Conservation (phyloP, 345 rosid genomes). For the Clausena lansium region DNA sequence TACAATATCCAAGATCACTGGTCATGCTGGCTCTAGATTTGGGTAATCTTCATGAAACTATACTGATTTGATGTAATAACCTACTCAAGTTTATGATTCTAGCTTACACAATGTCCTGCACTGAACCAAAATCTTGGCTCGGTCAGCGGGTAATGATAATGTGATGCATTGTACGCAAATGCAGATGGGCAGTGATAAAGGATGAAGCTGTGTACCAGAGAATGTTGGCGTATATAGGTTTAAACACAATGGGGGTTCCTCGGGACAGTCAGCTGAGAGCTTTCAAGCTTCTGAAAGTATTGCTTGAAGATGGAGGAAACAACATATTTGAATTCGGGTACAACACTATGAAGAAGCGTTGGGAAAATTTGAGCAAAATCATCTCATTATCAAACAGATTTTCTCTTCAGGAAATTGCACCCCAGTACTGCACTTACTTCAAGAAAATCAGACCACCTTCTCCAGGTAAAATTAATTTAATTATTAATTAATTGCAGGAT, state of each 20-base stretch:
- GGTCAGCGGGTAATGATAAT: background rate
- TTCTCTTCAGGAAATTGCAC: constrained; percentile 38
- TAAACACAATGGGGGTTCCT: constrained; percentile 57
- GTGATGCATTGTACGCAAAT: background rate
- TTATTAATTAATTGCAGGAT: no score
- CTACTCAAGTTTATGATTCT: no score
- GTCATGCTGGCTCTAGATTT: constrained; percentile 77
- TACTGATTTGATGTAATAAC: no score
- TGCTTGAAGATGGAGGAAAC: constrained; percentile 27
- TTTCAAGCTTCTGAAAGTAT: constrained; percentile 48
- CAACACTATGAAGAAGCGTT: constrained; percentile 43
- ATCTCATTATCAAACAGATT: constrained; percentile 50
- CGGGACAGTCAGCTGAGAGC: constrained; percentile 55
- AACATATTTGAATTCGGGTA: constrained; percentile 49
- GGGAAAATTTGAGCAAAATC: constrained; percentile 32
- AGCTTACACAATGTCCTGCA: no score
- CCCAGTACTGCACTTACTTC: constrained; percentile 47
- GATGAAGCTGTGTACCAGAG: constrained; percentile 51
- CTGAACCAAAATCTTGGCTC: no score
- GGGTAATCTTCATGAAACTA: constrained; percentile 31
- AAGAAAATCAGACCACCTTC: constrained; percentile 33
- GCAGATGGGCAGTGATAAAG: constrained; percentile 66
- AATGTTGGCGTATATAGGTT: constrained; percentile 11
- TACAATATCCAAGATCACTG: constrained; percentile 71
- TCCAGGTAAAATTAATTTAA: constrained; percentile 28